These are phyloP conservation scores for Suillus decipiens DNA, from an alignment of 768 basidiomycete species.

Conservation along the genomic window DNA sequence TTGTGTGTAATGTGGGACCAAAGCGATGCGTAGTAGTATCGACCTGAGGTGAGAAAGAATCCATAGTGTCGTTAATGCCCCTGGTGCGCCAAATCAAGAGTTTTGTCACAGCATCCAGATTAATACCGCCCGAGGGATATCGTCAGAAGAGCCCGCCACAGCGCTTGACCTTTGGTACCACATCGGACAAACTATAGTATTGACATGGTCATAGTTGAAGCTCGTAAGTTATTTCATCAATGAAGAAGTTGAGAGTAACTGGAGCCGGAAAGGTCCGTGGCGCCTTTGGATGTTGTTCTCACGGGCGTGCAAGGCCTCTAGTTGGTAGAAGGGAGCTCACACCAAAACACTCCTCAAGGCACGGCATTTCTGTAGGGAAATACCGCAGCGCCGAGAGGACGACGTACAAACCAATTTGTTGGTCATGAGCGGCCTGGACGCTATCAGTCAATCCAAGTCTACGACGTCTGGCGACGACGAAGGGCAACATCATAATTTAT, in stretches of 20 bases:
- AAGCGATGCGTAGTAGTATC: neutral
- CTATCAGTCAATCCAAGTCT: constrained; percentile 30
- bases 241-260: neutral
- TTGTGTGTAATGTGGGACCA: neutral
- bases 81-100: neutral
- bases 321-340: constrained; percentile 2
- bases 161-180: neutral
- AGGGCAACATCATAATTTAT: constrained; percentile 30
- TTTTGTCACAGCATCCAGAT: neutral
- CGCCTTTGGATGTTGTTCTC: constrained; percentile 14
- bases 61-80: neutral
- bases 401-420: constrained; percentile 5
- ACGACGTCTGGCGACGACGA: constrained; percentile 29
- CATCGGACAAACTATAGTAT: neutral
- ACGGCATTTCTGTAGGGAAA: constrained; percentile 9
- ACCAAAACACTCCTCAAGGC: constrained; percentile 12
- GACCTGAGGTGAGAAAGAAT: neutral
- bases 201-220: neutral
- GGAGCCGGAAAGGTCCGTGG: constrained; percentile 6
- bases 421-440: constrained; percentile 47
- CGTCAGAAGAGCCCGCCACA: neutral
- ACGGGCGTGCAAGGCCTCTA: constrained; percentile 5
- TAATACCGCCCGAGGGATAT: neutral
- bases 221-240: neutral
- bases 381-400: constrained; percentile 9